phyloP scores from a whole-genome alignment of 768 basidiomycete genomes.

The Psilocybe sp. region DNA sequence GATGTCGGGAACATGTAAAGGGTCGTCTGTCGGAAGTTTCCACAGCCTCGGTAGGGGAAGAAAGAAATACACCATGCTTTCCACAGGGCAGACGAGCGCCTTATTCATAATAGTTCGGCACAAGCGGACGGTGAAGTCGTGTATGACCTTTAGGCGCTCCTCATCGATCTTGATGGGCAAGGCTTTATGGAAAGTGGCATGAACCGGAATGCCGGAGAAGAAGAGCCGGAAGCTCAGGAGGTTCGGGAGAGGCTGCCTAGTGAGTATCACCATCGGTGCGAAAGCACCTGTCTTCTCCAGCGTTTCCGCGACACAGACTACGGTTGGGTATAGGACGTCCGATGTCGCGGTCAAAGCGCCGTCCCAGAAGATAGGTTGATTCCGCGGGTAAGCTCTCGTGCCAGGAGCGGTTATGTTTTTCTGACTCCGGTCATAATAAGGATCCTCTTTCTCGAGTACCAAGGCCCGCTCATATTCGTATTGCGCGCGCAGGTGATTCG shows the following conservation, averaged over 20 bases:
- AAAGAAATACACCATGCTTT: conserved; percentile 62
- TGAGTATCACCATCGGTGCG: conserved; percentile 63
- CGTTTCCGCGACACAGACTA: conserved; percentile 40
- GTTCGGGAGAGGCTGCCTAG: conserved; percentile 61
- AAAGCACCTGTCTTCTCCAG: conserved; percentile 33
- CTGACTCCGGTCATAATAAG: conserved; percentile 7
- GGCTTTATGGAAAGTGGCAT: conserved; percentile 42
- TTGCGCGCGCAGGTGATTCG: conserved; percentile 17
- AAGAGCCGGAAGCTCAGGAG: conserved; percentile 60
- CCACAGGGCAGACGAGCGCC: conserved; percentile 50
- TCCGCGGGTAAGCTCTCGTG: conserved; percentile 54
- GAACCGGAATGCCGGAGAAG: conserved; percentile 43
- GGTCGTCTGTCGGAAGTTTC: conserved; percentile 23
- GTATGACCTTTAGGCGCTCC: conserved; percentile 44
- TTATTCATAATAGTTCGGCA: conserved; percentile 68
- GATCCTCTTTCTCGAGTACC: conserved; percentile 13
- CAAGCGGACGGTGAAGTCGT: conserved; percentile 62
- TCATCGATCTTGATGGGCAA: conserved; percentile 48
- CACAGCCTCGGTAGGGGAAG: conserved; percentile 52
- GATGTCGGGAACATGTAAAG: conserved; percentile 34
- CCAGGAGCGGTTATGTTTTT: conserved; percentile 31
- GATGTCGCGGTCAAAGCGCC: conserved; percentile 30
- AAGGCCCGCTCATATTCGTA: conserved; percentile 12
- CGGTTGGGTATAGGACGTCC: conserved; percentile 51
- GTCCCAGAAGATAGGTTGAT: conserved; percentile 66